These are phyloP conservation scores for Umbilicaria muhlenbergii DNA, from an alignment of 495 filamentous ascomycete species.

Conservation along the genomic window DNA sequence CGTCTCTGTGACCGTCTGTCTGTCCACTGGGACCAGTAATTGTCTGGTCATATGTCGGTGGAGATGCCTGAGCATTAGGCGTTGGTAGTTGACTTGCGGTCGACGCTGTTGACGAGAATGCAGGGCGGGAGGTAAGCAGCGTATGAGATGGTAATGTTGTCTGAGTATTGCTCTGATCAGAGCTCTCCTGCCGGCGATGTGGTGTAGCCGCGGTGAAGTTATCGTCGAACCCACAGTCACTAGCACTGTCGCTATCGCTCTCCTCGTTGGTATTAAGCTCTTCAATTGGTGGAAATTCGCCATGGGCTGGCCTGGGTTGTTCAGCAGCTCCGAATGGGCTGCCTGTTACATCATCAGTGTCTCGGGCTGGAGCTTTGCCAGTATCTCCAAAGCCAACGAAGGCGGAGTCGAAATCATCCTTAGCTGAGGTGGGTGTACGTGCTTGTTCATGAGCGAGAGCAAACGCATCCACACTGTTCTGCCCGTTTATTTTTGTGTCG, in stretches of 20 bases:
- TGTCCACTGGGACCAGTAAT: constrained; percentile 18
- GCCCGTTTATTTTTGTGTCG: background rate
- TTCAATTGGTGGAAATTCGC: constrained; percentile 89
- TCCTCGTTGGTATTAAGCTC: constrained; percentile 68
- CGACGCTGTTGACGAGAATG: constrained; percentile 8
- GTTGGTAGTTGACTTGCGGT: constrained; percentile 27
- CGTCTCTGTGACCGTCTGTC: constrained; percentile 16
- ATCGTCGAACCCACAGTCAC: constrained; percentile 76
- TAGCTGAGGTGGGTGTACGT: constrained; percentile 36
- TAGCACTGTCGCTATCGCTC: constrained; percentile 62
- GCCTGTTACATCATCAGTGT: constrained; percentile 16
- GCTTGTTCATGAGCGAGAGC: constrained; percentile 31
- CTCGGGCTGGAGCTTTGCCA: constrained; percentile 30
- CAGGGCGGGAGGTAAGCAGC: constrained; percentile 8
- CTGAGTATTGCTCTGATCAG: constrained; percentile 9
- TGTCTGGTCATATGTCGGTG: constrained; percentile 45
- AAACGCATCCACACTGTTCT: constrained; percentile 31
- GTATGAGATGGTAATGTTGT: constrained; percentile 8
- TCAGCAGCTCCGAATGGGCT: constrained; percentile 19
- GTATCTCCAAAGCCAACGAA: constrained; percentile 47
- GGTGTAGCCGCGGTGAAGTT: constrained; percentile 70
- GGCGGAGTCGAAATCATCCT: constrained; percentile 64
- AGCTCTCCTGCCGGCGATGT: constrained; percentile 23
- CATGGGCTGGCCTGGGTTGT: constrained; percentile 17
- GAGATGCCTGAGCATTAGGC: constrained; percentile 43